phyloP scores from a whole-genome alignment of 805 yeast species.

The Kodamaea hsintzibuensis region DNA sequence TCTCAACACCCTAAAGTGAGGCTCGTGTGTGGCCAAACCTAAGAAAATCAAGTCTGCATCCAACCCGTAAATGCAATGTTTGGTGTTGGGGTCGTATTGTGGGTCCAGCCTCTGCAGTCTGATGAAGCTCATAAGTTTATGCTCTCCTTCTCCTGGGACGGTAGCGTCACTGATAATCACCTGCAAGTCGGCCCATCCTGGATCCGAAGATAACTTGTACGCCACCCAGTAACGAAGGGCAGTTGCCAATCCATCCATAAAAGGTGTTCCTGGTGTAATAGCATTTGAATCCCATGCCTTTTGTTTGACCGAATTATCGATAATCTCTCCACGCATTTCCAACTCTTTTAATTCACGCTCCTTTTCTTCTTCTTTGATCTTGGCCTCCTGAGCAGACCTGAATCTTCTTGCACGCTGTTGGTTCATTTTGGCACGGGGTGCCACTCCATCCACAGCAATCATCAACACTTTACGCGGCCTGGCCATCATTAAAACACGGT shows the following conservation, averaged over 20 bases:
- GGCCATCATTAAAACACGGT: conserved; percentile 89
- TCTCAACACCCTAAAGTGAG: conserved; percentile 88
- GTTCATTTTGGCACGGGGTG: conserved; percentile 97
- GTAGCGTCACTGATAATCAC: conserved; percentile 93
- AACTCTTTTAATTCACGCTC: conserved; percentile 59
- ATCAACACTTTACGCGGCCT: conserved; percentile 88
- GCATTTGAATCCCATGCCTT: conserved; percentile 94
- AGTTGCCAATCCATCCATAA: conserved; percentile 86
- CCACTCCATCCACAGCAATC: conserved; percentile 99
- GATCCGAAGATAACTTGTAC: conserved; percentile 81
- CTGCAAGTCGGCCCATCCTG: conserved; percentile 90
- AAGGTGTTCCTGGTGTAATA: conserved; percentile 98
- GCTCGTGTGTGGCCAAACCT: conserved; percentile 97
- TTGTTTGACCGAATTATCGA: conserved; percentile 75
- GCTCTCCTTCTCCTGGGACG: conserved; percentile 99
- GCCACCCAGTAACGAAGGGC: conserved; percentile 91
- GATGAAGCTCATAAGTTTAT: conserved; percentile 94
- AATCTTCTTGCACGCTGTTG: conserved; percentile 95
- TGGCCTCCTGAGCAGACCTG: conserved; percentile 88
- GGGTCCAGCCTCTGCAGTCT: conserved; percentile 87
- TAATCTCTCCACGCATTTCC: conserved; percentile 66
- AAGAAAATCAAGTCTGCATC: conserved; percentile 97
- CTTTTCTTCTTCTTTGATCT: conserved; percentile 70
- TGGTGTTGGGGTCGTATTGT: conserved; percentile 85
- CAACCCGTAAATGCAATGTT: conserved; percentile 95